These are phyloP conservation scores for Davidsoniella australis DNA, from an alignment of 2,329 filamentous ascomycete species.

Conservation along the genomic window DNA sequence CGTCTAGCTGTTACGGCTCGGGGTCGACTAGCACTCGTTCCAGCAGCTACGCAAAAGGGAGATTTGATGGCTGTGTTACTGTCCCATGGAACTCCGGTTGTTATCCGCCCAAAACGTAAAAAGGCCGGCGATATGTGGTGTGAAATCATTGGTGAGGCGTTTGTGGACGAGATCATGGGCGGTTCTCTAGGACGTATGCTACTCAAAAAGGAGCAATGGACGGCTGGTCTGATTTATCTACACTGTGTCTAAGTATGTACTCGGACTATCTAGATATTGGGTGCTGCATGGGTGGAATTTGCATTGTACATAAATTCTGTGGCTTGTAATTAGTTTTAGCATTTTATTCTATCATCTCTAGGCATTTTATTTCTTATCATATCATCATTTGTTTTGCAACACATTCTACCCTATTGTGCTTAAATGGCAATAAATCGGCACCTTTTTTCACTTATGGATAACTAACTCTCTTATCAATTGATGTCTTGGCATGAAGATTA, in stretches of 20 bases:
- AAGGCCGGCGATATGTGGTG: constrained; percentile 9
- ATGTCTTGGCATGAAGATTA: no score
- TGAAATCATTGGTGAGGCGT: constrained; percentile 11
- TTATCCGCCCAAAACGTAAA: constrained; percentile 4
- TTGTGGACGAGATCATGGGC: constrained; percentile 10
- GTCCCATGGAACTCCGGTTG: constrained; percentile 9
- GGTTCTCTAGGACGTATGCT: constrained; percentile 6
- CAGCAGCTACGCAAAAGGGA: constrained; percentile 11
- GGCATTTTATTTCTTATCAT: background rate
- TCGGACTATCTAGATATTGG: background rate
- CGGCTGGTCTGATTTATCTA: constrained; percentile 6
- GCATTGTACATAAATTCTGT: background rate
- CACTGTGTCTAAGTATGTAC: constrained; percentile 1
- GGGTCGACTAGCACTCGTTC: constrained; percentile 9
- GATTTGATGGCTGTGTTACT: constrained; percentile 7
- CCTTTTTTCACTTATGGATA: no score
- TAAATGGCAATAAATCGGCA: no score
- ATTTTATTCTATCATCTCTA: background rate
- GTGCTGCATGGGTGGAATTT: background rate
- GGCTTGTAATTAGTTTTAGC: background rate
- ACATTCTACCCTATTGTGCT: no score
- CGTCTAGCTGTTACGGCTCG: constrained; percentile 7
- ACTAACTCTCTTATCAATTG: no score
- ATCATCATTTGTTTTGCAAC: background rate
- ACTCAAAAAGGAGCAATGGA: constrained; percentile 10